Evolutionary conservation across 2,329 filamentous ascomycete genomes (phyloP).

Genomic region (Thyridium curvatum): DNA sequence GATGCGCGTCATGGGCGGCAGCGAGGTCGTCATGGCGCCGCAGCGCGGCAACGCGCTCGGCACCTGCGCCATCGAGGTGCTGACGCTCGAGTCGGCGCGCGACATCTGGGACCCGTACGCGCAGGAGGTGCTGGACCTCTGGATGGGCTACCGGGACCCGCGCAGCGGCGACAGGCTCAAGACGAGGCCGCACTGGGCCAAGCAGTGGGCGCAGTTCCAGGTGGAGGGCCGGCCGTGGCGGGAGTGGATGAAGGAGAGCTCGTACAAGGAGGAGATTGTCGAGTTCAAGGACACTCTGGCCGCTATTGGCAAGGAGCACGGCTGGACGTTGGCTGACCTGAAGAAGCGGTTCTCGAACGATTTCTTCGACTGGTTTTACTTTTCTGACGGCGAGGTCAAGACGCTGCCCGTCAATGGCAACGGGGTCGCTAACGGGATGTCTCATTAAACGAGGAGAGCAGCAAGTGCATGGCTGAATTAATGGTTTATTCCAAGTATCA

Average conservation of each 20-base stretch:
- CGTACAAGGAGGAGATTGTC: slow-evolving; percentile 29
- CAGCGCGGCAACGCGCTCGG: slow-evolving; percentile 32
- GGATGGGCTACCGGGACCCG: slow-evolving; percentile 28
- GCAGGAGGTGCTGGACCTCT: slow-evolving; percentile 32
- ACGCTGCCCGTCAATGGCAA: no score
- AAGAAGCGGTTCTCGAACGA: slow-evolving; percentile 32
- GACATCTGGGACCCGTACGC: slow-evolving; percentile 31
- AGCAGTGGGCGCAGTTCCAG: slow-evolving; percentile 32
- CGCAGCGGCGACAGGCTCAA: slow-evolving; percentile 21
- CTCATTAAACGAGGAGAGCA: no score
- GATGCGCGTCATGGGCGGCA: slow-evolving; percentile 35
- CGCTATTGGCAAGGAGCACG: slow-evolving; percentile 28
- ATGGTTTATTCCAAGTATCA: no score
- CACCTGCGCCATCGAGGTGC: slow-evolving; percentile 34
- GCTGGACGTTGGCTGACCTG: slow-evolving; percentile 30
- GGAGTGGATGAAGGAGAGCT: slow-evolving; percentile 25
- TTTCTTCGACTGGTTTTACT: slow-evolving; percentile 25
- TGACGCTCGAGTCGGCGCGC: slow-evolving; percentile 31
- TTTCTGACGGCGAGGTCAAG: slow-evolving; percentile 6
- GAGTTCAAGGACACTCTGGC: slow-evolving; percentile 24
- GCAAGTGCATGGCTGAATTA: no score
- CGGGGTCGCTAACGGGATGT: no score
- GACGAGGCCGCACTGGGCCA: slow-evolving; percentile 38
- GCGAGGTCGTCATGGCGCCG: slow-evolving; percentile 35
- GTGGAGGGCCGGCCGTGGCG: slow-evolving; percentile 20